These are phyloP conservation scores for Angophora floribunda DNA, from an alignment of 345 rosid genomes.

Conservation along the genomic window DNA sequence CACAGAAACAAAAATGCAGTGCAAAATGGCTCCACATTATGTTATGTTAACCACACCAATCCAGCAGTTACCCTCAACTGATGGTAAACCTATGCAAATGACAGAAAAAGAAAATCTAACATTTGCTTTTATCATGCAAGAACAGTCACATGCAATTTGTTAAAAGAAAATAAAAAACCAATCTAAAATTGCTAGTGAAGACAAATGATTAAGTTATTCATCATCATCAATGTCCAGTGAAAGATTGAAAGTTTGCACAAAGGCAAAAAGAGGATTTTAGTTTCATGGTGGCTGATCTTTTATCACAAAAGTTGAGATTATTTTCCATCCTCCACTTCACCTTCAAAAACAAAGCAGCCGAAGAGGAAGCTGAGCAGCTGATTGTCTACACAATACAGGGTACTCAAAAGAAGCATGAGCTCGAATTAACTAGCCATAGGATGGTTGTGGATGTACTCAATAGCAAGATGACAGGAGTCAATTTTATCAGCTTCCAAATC, in stretches of 20 bases:
- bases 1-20: neutral
- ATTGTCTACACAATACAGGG: neutral
- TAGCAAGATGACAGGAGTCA: constrained; percentile 72
- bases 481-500: constrained; percentile 95
- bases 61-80: neutral
- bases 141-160: neutral
- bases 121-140: neutral
- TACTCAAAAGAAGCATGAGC: neutral
- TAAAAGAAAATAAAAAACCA: neutral
- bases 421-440: constrained; percentile 58
- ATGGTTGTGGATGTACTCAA: constrained; percentile 78
- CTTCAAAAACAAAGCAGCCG: neutral
- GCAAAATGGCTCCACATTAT: neutral
- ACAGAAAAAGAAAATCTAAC: neutral
- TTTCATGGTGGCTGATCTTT: neutral
- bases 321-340: neutral
- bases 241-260: neutral
- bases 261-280: neutral
- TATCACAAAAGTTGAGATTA: neutral
- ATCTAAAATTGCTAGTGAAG: neutral
- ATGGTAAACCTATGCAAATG: neutral
- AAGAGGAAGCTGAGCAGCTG: neutral
- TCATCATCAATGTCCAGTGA: neutral
- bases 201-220: neutral
- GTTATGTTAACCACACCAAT: neutral